These are phyloP conservation scores for Sherardia arvensis DNA, from an alignment of 257 asterid species.

Conservation along the genomic window DNA sequence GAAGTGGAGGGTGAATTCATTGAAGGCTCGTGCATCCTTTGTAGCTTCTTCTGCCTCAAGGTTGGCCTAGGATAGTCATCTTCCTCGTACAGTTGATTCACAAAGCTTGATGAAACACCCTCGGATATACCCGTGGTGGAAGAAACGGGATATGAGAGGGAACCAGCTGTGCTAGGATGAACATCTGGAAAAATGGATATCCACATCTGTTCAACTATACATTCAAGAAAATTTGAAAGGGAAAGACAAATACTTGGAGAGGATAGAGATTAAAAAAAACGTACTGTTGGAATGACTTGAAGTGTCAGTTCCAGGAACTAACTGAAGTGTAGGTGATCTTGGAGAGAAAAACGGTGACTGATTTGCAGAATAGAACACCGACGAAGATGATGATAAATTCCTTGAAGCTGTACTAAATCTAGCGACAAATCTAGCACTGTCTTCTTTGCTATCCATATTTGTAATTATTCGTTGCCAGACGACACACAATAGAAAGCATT, in stretches of 20 bases:
- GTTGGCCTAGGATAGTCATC: slow-evolving; percentile 30
- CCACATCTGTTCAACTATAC: slow-evolving; percentile 30
- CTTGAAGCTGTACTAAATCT: slow-evolving; percentile 59
- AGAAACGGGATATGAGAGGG: slow-evolving; percentile 35
- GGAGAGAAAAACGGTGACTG: slow-evolving; percentile 97
- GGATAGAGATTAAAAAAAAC: slow-evolving; percentile 33
- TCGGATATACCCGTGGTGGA: slow-evolving; percentile 44
- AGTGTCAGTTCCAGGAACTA: slow-evolving; percentile 17
- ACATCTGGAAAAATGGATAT: slow-evolving; percentile 20
- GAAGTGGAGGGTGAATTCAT: slow-evolving; percentile 45
- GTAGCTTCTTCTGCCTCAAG: slow-evolving; percentile 42
- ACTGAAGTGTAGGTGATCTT: slow-evolving; percentile 31
- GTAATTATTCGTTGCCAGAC: slow-evolving; percentile 28
- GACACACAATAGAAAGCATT: slow-evolving; percentile 24
- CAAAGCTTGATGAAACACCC: slow-evolving; percentile 37
- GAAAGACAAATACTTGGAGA: slow-evolving; percentile 10
- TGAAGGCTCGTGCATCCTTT: slow-evolving; percentile 34
- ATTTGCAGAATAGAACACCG: slow-evolving; percentile 83
- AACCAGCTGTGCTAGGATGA: slow-evolving; percentile 27
- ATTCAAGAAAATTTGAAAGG: slow-evolving; percentile 17
- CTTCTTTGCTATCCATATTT: slow-evolving; percentile 63
- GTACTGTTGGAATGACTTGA: slow-evolving; percentile 15
- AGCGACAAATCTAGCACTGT: slow-evolving; percentile 39
- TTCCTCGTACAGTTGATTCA: slow-evolving; percentile 20
- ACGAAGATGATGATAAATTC: slow-evolving; percentile 84